Percentiles rank a stretch among this genome's conserved stretches.
Conservation (phyloP, 2,329 filamentous ascomycete genomes). For the Taxawa tesnikishii region DNA sequence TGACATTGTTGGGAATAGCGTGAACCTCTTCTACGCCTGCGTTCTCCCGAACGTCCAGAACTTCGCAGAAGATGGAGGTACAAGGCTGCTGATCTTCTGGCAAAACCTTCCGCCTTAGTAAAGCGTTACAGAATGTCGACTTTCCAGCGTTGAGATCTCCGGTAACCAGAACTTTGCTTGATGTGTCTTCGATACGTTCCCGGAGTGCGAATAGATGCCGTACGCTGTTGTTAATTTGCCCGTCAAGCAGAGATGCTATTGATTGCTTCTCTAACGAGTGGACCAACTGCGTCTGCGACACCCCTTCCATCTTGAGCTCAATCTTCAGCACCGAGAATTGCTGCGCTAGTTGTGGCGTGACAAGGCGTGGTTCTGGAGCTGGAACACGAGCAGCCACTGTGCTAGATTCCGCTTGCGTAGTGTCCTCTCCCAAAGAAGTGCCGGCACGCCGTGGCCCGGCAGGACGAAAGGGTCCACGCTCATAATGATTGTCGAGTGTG, state of each 20-base stretch:
- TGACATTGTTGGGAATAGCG: constrained; percentile 68
- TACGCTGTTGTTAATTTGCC: constrained; percentile 87
- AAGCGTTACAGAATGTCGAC: constrained; percentile 97
- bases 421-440: constrained; percentile 53
- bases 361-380: constrained; percentile 61
- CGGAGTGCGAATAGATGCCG: constrained; percentile 77
- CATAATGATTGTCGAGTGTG: constrained; percentile 38
- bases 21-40: constrained; percentile 88
- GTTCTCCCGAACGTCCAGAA: constrained; percentile 85
- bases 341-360: constrained; percentile 85
- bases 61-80: constrained; percentile 97
- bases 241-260: constrained; percentile 80
- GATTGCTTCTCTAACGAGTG: constrained; percentile 90
- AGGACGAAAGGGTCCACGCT: constrained; percentile 33
- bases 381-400: constrained; percentile 47
- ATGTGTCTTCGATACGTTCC: constrained; percentile 92
- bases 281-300: constrained; percentile 81
- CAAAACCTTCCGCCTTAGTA: constrained; percentile 79
- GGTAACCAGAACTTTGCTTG: constrained; percentile 91
- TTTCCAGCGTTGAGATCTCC: constrained; percentile 96
- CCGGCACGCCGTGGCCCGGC: constrained; percentile 53
- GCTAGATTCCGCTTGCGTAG: constrained; percentile 58
- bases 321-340: constrained; percentile 94
- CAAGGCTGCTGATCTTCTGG: constrained; percentile 97
- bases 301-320: constrained; percentile 76